Conservation (phyloP, 2,329 filamentous ascomycete species). For the Hymenoscyphus fraxineus region DNA sequence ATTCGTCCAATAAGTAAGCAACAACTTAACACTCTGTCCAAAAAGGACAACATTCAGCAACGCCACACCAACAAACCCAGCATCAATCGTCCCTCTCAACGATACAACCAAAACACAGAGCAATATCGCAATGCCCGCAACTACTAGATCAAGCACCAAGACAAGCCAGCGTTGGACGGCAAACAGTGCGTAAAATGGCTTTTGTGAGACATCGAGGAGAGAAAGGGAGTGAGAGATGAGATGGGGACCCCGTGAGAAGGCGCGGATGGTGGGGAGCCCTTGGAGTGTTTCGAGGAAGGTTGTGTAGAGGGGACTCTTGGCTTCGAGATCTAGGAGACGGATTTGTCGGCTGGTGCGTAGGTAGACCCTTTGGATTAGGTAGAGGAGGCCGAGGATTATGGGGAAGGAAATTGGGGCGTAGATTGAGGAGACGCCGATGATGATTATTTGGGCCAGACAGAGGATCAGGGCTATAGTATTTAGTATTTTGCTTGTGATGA, state of each 20-base stretch:
- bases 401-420: constrained; percentile 28
- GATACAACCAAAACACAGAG: constrained; percentile 10
- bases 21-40: constrained; percentile 39
- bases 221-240: background rate
- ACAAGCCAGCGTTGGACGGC: constrained; percentile 54
- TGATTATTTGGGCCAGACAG: constrained; percentile 34
- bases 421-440: constrained; percentile 35
- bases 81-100: constrained; percentile 1
- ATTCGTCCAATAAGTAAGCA: constrained; percentile 46
- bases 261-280: constrained; percentile 44
- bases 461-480: constrained; percentile 22
- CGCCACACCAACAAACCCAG: constrained; percentile 15
- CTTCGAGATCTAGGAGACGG: constrained; percentile 47
- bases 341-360: constrained; percentile 48
- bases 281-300: constrained; percentile 45
- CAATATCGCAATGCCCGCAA: constrained; percentile 7
- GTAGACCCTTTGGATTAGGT: constrained; percentile 40
- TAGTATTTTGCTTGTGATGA: background rate
- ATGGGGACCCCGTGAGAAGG: constrained; percentile 42
- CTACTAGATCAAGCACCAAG: constrained; percentile 38
- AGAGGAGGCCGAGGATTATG: constrained; percentile 15
- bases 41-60: constrained; percentile 42
- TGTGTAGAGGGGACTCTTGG: constrained; percentile 43
- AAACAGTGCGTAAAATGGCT: constrained; percentile 53
- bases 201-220: constrained; percentile 45